These are phyloP conservation scores for Xylaria arbuscula DNA, from an alignment of 2,329 filamentous ascomycete genomes.

Conservation along the genomic window DNA sequence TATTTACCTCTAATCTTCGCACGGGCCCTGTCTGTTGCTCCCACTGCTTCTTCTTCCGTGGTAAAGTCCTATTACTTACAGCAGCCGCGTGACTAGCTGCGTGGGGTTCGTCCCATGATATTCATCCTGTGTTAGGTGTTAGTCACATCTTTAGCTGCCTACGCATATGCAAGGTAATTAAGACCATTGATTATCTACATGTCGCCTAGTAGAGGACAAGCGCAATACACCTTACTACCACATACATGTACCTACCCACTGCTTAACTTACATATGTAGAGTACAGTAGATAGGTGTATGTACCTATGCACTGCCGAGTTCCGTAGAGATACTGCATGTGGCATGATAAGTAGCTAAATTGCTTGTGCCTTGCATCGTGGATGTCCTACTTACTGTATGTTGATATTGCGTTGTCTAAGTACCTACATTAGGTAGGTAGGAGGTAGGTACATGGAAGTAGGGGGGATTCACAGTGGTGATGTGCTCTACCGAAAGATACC, in stretches of 20 bases:
- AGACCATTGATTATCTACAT: neutral
- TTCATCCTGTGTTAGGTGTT: neutral
- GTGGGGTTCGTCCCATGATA: constrained; percentile 10
- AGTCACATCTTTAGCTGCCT: neutral
- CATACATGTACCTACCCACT: neutral
- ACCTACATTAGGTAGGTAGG: neutral
- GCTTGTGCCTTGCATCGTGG: too few relatives aligned
- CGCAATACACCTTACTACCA: too few relatives aligned
- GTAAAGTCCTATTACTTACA: constrained; percentile 1
- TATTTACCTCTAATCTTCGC: constrained; percentile 6
- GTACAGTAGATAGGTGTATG: neutral
- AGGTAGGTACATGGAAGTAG: neutral
- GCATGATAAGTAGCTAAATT: too few relatives aligned
- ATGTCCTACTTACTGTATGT: neutral
- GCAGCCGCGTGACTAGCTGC: neutral
- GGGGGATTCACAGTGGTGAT: too few relatives aligned
- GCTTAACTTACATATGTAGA: neutral
- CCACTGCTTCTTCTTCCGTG: neutral
- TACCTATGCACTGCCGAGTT: too few relatives aligned
- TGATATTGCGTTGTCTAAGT: neutral
- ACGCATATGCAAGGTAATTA: neutral
- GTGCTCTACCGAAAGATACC: neutral
- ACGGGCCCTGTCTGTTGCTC: constrained; percentile 24
- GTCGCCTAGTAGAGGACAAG: too few relatives aligned
- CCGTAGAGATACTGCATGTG: too few relatives aligned